These are phyloP conservation scores for Monotropa hypopitys DNA, from an alignment of 179 eudicot species.

Conservation along the genomic window DNA sequence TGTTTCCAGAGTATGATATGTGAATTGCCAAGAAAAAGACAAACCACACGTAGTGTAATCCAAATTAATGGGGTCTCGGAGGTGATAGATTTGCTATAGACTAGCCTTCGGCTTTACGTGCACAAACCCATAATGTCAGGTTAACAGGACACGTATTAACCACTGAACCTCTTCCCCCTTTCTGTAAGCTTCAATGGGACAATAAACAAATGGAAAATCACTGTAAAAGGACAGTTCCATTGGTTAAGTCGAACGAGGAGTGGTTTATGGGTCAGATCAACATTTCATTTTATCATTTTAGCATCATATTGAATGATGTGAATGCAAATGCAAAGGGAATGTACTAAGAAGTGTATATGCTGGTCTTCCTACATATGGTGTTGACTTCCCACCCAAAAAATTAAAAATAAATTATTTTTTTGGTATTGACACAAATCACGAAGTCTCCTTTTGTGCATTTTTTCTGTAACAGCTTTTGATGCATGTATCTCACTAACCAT, in stretches of 20 bases:
- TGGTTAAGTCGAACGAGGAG: not conserved
- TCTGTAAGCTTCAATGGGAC: not conserved
- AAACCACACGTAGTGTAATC: not conserved
- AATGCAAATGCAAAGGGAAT: not conserved
- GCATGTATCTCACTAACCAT: not conserved
- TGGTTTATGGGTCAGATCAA: not conserved
- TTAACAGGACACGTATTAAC: not conserved
- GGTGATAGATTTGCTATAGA: not conserved
- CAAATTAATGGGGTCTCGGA: not conserved
- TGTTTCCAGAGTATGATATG: not conserved
- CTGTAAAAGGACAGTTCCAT: not conserved
- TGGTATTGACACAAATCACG: not conserved
- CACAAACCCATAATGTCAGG: not conserved
- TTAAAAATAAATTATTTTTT: not conserved
- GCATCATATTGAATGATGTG: not conserved
- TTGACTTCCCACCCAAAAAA: not conserved
- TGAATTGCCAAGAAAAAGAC: not conserved
- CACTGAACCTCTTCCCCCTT: not conserved
- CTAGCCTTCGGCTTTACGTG: not conserved
- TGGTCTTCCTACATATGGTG: not conserved
- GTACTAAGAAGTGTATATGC: not conserved
- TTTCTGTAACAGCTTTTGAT: not conserved
- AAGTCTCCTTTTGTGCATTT: not conserved
- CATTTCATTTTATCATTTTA: not conserved
- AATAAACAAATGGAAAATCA: not conserved